Conservation (phyloP, 2,329 filamentous ascomycete genomes). For the Pseudogymnoascus destructans region DNA sequence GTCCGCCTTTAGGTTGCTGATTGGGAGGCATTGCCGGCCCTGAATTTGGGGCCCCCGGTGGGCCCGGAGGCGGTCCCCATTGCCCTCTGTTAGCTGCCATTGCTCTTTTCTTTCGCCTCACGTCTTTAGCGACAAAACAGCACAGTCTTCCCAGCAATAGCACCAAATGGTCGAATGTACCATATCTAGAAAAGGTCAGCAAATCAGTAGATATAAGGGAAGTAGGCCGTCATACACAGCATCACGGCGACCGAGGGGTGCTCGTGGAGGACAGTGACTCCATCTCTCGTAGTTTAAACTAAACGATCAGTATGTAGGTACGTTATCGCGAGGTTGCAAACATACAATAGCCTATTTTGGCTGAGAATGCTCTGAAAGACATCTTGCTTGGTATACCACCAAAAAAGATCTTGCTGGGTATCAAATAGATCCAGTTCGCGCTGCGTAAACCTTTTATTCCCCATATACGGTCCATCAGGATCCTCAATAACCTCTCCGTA, state of each 20-base stretch:
- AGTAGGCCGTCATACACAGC: conserved; percentile 42
- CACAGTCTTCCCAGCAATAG: conserved; percentile 68
- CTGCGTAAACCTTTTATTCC: conserved; percentile 18
- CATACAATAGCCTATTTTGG: conserved; percentile 74
- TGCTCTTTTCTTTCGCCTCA: conserved; percentile 61
- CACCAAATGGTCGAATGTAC: conserved; percentile 77
- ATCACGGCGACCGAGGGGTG: conserved; percentile 62
- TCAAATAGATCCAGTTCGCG: conserved; percentile 69
- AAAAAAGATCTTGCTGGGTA: conserved; percentile 73
- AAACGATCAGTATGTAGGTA: conserved; percentile 10
- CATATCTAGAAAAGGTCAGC: conserved; percentile 46
- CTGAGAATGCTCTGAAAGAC: conserved; percentile 82
- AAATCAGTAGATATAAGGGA: not conserved
- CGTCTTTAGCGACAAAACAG: conserved; percentile 65
- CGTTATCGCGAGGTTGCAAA: conserved; percentile 16
- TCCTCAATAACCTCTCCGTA: conserved; percentile 35
- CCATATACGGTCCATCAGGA: not conserved
- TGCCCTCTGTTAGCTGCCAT: conserved; percentile 39
- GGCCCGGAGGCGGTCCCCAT: conserved; percentile 21
- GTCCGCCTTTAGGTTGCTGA: conserved; percentile 9
- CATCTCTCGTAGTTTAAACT: conserved; percentile 59
- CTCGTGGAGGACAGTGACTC: conserved; percentile 79
- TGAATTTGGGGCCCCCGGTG: not conserved
- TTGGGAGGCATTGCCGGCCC: not conserved
- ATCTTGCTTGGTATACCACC: conserved; percentile 95